These are phyloP conservation scores for Symbiodinium natans DNA, from an alignment of 73 alveolate species.

Conservation along the genomic window DNA sequence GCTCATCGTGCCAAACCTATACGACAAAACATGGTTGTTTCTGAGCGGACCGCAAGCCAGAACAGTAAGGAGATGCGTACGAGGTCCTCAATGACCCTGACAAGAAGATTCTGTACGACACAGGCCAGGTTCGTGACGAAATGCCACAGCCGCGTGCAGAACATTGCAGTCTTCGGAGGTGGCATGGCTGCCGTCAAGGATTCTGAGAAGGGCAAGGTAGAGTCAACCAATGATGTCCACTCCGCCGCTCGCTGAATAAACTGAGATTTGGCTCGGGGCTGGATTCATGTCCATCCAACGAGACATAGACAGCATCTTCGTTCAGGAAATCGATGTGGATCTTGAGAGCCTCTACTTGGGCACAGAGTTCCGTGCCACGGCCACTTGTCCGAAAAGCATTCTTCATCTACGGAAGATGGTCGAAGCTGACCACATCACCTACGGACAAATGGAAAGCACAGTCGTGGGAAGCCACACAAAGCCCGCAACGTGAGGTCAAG, in stretches of 20 bases:
- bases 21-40: background rate
- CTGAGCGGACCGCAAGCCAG: background rate
- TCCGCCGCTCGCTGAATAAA: constrained; percentile 24
- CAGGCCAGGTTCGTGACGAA: background rate
- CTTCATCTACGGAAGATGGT: no score
- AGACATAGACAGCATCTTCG: no score
- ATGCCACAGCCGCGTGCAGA: background rate
- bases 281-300: no score
- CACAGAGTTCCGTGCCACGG: constrained; percentile 51
- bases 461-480: no score
- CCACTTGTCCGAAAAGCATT: no score
- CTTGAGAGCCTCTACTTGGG: constrained; percentile 51
- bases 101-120: constrained; percentile 81
- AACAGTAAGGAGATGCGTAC: constrained; percentile 55
- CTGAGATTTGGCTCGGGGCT: no score
- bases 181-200: constrained; percentile 91
- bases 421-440: no score
- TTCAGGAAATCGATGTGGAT: constrained; percentile 54
- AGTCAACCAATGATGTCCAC: constrained; percentile 53
- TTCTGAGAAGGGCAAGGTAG: constrained; percentile 89
- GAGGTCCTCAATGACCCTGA: constrained; percentile 90
- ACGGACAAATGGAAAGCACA: no score
- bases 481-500: constrained; percentile 20
- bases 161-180: background rate
- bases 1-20: background rate